Base-by-base conservation (phyloP, 2,329 filamentous ascomycete genomes). In the Rutstroemia sp. region DNA sequence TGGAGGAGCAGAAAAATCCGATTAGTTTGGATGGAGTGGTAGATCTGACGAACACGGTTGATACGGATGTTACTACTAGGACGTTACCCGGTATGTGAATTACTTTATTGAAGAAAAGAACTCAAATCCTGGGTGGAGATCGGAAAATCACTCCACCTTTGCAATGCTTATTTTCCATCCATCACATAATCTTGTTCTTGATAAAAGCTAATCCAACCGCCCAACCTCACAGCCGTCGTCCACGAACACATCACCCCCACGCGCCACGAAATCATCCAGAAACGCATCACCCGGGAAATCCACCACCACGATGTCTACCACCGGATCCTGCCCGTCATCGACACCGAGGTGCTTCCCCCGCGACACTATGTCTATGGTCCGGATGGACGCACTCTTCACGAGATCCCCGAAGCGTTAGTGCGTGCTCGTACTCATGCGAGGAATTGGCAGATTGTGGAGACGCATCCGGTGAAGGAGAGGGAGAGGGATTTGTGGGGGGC, bases 291-390 rank as follows among this genome's bases (percentile, higher is more conserved):
- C 6, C 75, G 77, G 39, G 78, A 81, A 58, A 78, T 79, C 36
- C 79, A 82, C 67, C 75, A 75, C 36, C 73, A 81, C 64, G 74
- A 80, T 59, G 66, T 78, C 38, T 76, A 74, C 60, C 77, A 81
- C 58, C 74, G 75, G 25, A 70, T 78, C 25, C 73, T 78, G n/a
- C 79, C 79, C 3, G 72, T 82, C 21, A 71, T 76, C 27, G 76
- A 81, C 52, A 73, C 76, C 12, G 75, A 81, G 63, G 72, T 81
- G 9, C 70, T 81, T 1, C 77, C 79, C 2, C 69, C 78, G 0
- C 73, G 75, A 10, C 79, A 82, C 64, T 81, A 68, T 36, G 50
- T 66, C 6, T 59, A 56, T 5, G 52, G 55, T 5, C 34, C 58
- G n/a, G 65, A 77, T 66, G 69, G 77, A 2, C 73, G 71, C 4